Conservation (phyloP, 192 early-diverging fungal species). For the Coemansia sp. region DNA sequence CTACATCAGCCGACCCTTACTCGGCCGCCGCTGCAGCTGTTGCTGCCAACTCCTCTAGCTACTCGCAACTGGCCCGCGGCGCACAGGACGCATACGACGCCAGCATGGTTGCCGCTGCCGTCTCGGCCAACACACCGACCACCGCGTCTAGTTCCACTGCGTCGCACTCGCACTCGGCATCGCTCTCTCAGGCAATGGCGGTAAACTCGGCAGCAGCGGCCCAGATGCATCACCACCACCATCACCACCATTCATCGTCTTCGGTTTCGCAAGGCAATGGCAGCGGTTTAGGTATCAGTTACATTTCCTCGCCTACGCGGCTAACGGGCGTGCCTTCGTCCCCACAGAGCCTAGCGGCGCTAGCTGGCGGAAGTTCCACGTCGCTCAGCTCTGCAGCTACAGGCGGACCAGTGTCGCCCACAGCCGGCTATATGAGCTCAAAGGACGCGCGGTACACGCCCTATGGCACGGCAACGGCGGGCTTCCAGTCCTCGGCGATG, state of each 20-base stretch:
- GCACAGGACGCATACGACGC: conserved; percentile 44
- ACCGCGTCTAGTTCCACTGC: conserved; percentile 17
- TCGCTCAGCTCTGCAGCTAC: conserved; percentile 12
- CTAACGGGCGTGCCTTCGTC: conserved; percentile 38
- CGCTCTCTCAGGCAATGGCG: conserved; percentile 48
- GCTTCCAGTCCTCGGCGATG: conserved; percentile 17
- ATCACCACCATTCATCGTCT: conserved; percentile 13
- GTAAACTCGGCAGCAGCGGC: conserved; percentile 18
- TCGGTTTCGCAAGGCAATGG: conserved; percentile 29
- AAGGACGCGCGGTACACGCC: conserved; percentile 42
- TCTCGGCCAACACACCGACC: conserved; percentile 14
- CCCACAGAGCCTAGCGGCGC: conserved; percentile 14
- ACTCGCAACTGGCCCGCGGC: conserved; percentile 41
- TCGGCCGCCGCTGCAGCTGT: conserved; percentile 27
- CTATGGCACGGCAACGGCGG: conserved; percentile 16
- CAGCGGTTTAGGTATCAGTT: conserved; percentile 43
- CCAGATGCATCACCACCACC: conserved; percentile 31
- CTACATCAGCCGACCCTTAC: conserved; percentile 36
- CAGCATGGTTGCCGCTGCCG: conserved; percentile 15
- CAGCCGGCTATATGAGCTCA: conserved; percentile 28
- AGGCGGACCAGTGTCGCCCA: conserved; percentile 26
- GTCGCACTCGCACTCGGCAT: conserved; percentile 52
- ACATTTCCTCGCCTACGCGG: conserved; percentile 33
- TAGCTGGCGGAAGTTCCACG: conserved; percentile 15
- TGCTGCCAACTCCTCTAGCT: conserved; percentile 5